Percentiles rank a stretch among this genome's conserved stretches.
These are phyloP conservation scores for Bauhinia variegata DNA, from an alignment of 306 rosid genomes.

Conservation along the genomic window DNA sequence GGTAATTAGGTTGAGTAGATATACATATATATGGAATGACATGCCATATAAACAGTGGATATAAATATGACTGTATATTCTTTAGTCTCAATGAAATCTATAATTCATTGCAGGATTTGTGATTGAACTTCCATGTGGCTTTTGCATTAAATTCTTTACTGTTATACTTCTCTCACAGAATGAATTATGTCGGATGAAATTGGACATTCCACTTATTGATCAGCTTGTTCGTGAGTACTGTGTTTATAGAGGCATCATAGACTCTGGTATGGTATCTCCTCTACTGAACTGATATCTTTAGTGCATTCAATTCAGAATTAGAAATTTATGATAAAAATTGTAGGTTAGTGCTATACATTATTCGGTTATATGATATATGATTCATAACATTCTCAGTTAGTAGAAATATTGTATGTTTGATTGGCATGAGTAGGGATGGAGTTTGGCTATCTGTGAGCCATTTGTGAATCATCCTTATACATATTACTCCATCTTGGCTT, in stretches of 20 bases:
- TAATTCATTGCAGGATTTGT: background rate
- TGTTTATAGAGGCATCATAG: slow-evolving; percentile 92
- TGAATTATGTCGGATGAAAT: slow-evolving; percentile 82
- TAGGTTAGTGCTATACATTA: background rate
- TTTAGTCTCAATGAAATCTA: slow-evolving; percentile 6
- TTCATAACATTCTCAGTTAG: no score
- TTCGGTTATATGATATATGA: background rate
- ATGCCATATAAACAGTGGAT: background rate
- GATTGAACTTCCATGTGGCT: background rate
- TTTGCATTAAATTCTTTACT: slow-evolving; percentile 30
- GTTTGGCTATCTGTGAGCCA: no score
- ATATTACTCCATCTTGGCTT: no score
- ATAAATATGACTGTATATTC: background rate
- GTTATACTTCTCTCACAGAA: slow-evolving; percentile 64
- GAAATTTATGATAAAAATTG: slow-evolving; percentile 7
- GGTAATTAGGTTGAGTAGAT: background rate
- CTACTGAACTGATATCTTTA: slow-evolving; percentile 32
- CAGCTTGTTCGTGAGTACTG: slow-evolving; percentile 97
- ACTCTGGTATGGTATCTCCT: slow-evolving; percentile 57
- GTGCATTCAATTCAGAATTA: background rate
- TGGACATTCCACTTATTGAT: slow-evolving; percentile 86
- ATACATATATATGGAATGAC: background rate
- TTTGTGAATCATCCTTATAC: no score
- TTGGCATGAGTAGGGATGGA: no score
- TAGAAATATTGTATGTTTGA: no score